Base-by-base conservation (phyloP, 129 eudicot species). In the Tagetes erecta region DNA sequence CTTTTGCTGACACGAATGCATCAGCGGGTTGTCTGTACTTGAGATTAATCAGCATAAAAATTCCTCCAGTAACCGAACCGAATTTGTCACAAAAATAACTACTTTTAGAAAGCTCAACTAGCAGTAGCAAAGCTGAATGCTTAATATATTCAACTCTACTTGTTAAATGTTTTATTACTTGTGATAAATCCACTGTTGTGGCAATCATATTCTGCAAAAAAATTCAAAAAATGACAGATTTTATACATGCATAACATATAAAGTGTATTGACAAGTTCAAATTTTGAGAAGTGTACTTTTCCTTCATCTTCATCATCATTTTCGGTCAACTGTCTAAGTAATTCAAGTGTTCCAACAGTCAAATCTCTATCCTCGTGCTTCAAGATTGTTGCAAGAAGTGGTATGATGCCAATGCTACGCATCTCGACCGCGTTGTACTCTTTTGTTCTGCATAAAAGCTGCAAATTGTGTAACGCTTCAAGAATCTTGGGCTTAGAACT, bases 291-390 rank as follows among this genome's bases (percentile, higher is more conserved):
- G 55, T 45, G 9, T 70, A 74, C 77, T 53, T 75, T 76, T 76
- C 77, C 92, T 86, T 86, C 85, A 33, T 75, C 85, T 87, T 85
- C 80, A 35, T 87, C 80, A 10, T 83, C 90, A 70, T 87, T 84
- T 76, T 83, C 83, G 9, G 86, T 87, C 71, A 90, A 68, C 63
- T 57, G 72, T 59, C 56, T 71, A 73, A 87, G 66, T 38, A 83
- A 71, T 30, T 87, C 87, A n/a, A 90, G 71, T 27, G 92, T 60
- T 73, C 70, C 85, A 72, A 63, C 57, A 42, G 72, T 83, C 80
- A 90, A 76, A 4, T 68, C 78, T 67, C 53, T 77, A 75, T 85
- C 91, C 72, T 76, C 83, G 72, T 73, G 62, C 56, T 76, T 86
- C 84, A 90, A 64, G 30, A 83, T 73, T 66, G 67, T 79, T 36